Conservation (phyloP, 768 basidiomycete genomes). For the Hygrocybe coccinea region DNA sequence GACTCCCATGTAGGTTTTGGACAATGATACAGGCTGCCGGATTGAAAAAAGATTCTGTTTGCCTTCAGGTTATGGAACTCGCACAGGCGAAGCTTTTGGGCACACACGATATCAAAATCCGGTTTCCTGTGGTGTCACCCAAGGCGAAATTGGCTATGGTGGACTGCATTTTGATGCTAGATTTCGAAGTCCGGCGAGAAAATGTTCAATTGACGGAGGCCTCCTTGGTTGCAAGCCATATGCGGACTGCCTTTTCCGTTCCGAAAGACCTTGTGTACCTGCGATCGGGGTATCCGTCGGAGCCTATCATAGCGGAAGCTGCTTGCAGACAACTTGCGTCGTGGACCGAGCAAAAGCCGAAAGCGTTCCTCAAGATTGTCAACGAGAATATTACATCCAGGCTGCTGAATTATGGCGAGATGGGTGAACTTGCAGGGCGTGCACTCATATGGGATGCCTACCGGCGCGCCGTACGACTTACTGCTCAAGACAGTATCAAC, state of each 20-base stretch:
- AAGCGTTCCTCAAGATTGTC: neutral
- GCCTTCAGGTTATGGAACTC: neutral
- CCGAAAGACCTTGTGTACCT: conserved; percentile 14
- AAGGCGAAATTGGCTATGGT: conserved; percentile 7
- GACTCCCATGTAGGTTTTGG: neutral
- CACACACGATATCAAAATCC: neutral
- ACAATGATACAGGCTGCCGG: neutral
- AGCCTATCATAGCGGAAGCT: neutral
- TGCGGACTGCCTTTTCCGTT: conserved; percentile 18
- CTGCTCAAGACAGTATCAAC: neutral
- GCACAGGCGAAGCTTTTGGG: neutral
- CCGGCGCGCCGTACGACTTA: conserved; percentile 10
- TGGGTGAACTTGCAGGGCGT: conserved; percentile 20
- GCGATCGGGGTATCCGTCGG: conserved; percentile 16
- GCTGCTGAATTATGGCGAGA: conserved; percentile 13
- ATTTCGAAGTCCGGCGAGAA: conserved; percentile 10
- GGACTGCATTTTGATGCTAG: conserved; percentile 13
- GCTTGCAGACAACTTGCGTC: conserved; percentile 6
- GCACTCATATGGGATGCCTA: conserved; percentile 19
- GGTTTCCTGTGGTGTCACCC: neutral
- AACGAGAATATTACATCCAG: conserved; percentile 1
- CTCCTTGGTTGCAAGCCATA: conserved; percentile 17
- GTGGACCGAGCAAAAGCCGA: conserved; percentile 11
- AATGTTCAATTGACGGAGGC: conserved; percentile 1
- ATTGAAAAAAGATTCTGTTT: neutral